Base-by-base conservation (phyloP, 352 stramenopile genomes). In the Salisapilia sapeloensis region DNA sequence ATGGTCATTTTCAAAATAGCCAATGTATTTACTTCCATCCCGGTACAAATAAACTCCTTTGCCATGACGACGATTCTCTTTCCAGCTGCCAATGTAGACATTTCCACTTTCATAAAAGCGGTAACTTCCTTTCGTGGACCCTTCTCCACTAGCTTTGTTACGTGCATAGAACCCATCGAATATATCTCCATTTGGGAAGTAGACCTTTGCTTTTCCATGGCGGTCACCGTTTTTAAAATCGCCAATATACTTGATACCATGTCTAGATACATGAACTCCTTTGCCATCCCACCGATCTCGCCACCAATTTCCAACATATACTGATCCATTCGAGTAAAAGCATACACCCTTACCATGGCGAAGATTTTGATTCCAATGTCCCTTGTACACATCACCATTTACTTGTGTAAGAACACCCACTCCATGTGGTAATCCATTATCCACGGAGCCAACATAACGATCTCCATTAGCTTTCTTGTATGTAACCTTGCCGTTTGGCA, bases 311-410 rank as follows among this genome's bases (percentile, higher is more conserved):
- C 74, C 74, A 19, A 65, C 64, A 42, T 86, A 89, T 4, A 85
- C 48, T 6, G 62, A 59, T 6, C 72, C 72, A 40, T 85, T 86
- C 0, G 64, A 40, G 32, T 86, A 86, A 38, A 70, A 85, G 17
- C 61, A 81, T 23, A 84, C 65, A 11, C 74, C 74, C 4, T 35
- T 59, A 1, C 70, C 64, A 24, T 82, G 55, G 8, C 64, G 70
- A 34, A 61, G 72, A 37, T 79, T 70, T 2, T 35, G 44, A 6
- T 58, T 35, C 70, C 70, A 89, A 24, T 81, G 32, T 1, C 74
- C 74, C 43, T 93, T 87, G 61, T 95, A 96, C n/a, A 81, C 54
- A 46, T 95, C 82, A 4, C 85, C 86, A 22, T 87, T 70, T 0
- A 65, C 55, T 18, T 61, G 84, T 4, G 60, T 50, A 11, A 95